Evolutionary conservation across 257 asterid species (phyloP).

Genomic region (Ballota nigra): DNA sequence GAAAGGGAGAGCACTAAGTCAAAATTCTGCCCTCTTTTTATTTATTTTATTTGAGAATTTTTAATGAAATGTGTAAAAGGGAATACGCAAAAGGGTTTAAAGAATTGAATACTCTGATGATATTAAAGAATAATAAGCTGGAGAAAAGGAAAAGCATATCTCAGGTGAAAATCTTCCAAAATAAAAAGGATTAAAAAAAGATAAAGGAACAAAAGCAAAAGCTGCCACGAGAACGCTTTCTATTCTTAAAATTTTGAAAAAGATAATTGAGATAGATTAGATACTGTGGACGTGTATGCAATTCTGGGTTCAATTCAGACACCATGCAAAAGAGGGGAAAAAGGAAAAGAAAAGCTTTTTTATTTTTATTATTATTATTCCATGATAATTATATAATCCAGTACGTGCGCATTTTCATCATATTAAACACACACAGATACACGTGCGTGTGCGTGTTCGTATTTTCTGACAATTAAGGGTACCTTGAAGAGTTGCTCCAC

Average conservation of each 20-base stretch:
- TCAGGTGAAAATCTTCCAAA: slow-evolving; percentile 39
- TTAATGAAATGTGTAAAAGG: slow-evolving; percentile 33
- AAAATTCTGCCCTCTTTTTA: slow-evolving; percentile 52
- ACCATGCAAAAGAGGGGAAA: slow-evolving; percentile 65
- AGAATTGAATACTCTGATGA: slow-evolving; percentile 25
- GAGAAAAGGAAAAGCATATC: slow-evolving; percentile 32
- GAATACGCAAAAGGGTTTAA: slow-evolving; percentile 44
- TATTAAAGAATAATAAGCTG: background rate
- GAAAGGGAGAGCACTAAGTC: slow-evolving; percentile 61
- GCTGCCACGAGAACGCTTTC: slow-evolving; percentile 65
- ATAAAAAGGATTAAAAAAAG: slow-evolving; percentile 17
- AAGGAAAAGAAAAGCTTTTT: slow-evolving; percentile 16
- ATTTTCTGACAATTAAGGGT: background rate
- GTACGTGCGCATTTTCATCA: slow-evolving; percentile 30
- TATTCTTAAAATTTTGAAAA: slow-evolving; percentile 29
- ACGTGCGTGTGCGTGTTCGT: slow-evolving; percentile 20
- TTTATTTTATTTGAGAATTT: slow-evolving; percentile 37
- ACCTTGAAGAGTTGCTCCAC: slow-evolving; percentile 98
- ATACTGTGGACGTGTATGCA: slow-evolving; percentile 45
- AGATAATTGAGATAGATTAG: slow-evolving; percentile 11
- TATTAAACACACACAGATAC: background rate
- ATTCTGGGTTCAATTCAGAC: slow-evolving; percentile 37
- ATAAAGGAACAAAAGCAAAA: slow-evolving; percentile 52
- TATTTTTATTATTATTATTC: slow-evolving; percentile 18
- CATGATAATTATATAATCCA: slow-evolving; percentile 12